Percentiles rank a stretch among this genome's conserved stretches.
Evolutionary conservation across 1,284 basidiomycete genomes (phyloP).

Genomic region (Naganishia cerealis): DNA sequence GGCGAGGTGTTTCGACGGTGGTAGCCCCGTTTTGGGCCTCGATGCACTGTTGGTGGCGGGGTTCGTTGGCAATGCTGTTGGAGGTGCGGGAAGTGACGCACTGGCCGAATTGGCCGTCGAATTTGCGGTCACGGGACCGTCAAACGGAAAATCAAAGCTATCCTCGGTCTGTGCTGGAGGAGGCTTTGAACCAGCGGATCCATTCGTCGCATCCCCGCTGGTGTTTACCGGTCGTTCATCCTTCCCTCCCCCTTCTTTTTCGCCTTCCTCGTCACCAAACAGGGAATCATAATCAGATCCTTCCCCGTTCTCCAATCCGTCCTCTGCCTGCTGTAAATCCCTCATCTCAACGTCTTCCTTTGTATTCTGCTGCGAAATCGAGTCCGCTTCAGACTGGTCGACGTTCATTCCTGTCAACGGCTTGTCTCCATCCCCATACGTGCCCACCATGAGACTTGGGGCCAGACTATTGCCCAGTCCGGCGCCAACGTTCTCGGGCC

Average conservation of each 20-base stretch:
- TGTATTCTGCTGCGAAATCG: background rate
- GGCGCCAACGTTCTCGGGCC: constrained; percentile 59
- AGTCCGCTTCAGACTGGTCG: background rate
- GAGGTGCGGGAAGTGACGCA: constrained; percentile 6
- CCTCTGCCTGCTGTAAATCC: constrained; percentile 19
- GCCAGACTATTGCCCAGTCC: constrained; percentile 21
- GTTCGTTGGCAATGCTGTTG: constrained; percentile 34
- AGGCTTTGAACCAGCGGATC: constrained; percentile 56
- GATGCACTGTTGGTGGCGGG: constrained; percentile 32
- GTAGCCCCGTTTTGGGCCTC: constrained; percentile 7
- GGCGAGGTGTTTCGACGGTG: constrained; percentile 36
- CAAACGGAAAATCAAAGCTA: constrained; percentile 17
- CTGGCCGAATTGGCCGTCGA: background rate
- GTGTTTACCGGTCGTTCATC: constrained; percentile 49
- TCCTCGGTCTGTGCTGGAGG: background rate
- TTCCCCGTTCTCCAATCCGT: constrained; percentile 7
- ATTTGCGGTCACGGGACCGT: background rate
- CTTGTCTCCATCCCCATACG: background rate
- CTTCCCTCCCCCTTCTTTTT: constrained; percentile 49
- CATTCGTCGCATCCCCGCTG: constrained; percentile 28
- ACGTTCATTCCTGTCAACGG: background rate
- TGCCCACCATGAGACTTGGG: constrained; percentile 14
- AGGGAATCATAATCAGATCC: constrained; percentile 67
- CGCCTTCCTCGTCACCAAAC: constrained; percentile 60
- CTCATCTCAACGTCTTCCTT: constrained; percentile 26